Evolutionary conservation across 768 basidiomycete genomes (phyloP).

Genomic region (Leccinellum albellum): DNA sequence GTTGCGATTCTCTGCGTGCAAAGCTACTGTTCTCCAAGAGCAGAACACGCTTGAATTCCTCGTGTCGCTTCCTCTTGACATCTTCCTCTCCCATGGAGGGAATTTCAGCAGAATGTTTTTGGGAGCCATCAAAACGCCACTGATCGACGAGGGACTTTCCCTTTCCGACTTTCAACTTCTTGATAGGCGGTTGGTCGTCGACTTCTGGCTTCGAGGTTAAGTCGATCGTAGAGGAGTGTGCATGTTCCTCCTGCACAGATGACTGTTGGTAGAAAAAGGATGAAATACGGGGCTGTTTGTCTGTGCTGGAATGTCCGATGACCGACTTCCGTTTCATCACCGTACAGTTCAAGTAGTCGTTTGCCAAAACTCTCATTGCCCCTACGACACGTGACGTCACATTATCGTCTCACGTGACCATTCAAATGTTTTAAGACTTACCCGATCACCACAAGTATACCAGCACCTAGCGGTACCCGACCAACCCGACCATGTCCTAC

Average conservation of each 20-base stretch:
- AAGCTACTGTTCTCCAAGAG: constrained; percentile 44
- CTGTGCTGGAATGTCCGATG: not conserved
- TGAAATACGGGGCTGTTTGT: constrained; percentile 39
- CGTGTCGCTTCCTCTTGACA: constrained; percentile 41
- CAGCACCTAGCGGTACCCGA: not conserved
- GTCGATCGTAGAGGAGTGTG: constrained; percentile 43
- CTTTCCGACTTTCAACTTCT: constrained; percentile 25
- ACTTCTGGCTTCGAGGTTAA: constrained; percentile 42
- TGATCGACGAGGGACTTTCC: constrained; percentile 28
- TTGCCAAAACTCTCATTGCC: not conserved
- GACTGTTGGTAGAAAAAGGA: constrained; percentile 35
- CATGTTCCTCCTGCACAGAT: constrained; percentile 29
- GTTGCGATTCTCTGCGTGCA: constrained; percentile 14
- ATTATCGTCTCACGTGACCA: constrained; percentile 22
- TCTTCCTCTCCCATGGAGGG: constrained; percentile 31
- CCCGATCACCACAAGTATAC: not conserved
- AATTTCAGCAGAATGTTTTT: not conserved
- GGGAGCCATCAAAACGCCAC: constrained; percentile 44
- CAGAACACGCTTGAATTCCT: constrained; percentile 53
- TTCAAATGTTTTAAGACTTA: constrained; percentile 1
- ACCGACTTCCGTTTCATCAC: constrained; percentile 21
- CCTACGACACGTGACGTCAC: constrained; percentile 22
- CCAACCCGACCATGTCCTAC: constrained; percentile 5
- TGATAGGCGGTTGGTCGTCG: constrained; percentile 25
- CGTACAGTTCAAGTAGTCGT: not conserved